These are phyloP conservation scores for Avena insularis DNA, from an alignment of 176 grass and related monocot species.

Conservation along the genomic window DNA sequence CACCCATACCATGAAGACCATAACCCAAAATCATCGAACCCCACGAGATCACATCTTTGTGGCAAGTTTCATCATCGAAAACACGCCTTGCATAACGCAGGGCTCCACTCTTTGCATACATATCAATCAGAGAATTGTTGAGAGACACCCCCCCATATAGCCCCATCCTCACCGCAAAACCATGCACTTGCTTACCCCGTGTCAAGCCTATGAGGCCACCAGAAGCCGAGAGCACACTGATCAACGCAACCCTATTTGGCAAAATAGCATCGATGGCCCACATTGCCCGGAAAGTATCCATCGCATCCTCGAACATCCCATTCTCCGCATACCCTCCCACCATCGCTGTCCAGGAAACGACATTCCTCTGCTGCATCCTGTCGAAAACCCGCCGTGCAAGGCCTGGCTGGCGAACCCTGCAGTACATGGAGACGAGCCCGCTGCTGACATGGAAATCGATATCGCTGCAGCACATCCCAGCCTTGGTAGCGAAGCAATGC, in stretches of 20 bases:
- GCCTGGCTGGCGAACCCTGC: conserved; percentile 21
- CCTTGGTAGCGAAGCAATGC: conserved; percentile 55
- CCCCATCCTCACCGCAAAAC: conserved; percentile 43
- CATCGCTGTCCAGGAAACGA: conserved; percentile 65
- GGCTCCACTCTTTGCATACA: conserved; percentile 63
- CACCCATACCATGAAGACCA: conserved; percentile 20
- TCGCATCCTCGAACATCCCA: conserved; percentile 43
- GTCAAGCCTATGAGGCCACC: conserved; percentile 39
- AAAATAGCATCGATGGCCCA: conserved; percentile 29
- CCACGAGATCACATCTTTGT: conserved; percentile 77
- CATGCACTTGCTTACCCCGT: conserved; percentile 61
- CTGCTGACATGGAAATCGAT: conserved; percentile 63
- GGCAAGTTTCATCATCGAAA: conserved; percentile 63
- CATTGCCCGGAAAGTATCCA: conserved; percentile 59
- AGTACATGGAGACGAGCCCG: conserved; percentile 75
- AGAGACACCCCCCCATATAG: conserved; percentile 44
- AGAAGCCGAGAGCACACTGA: conserved; percentile 60
- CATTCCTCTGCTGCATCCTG: conserved; percentile 47
- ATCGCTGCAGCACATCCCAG: conserved; percentile 37
- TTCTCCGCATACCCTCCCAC: conserved; percentile 62
- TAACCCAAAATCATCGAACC: conserved; percentile 65
- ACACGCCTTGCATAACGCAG: conserved; percentile 55
- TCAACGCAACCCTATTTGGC: conserved; percentile 56
- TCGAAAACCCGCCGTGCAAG: conserved; percentile 46
- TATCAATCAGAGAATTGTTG: conserved; percentile 72